Evolutionary conservation across 495 filamentous ascomycete species (phyloP), one percentile per base, ranked within the genome.

Genomic region (Lophium mytilinum): DNA sequence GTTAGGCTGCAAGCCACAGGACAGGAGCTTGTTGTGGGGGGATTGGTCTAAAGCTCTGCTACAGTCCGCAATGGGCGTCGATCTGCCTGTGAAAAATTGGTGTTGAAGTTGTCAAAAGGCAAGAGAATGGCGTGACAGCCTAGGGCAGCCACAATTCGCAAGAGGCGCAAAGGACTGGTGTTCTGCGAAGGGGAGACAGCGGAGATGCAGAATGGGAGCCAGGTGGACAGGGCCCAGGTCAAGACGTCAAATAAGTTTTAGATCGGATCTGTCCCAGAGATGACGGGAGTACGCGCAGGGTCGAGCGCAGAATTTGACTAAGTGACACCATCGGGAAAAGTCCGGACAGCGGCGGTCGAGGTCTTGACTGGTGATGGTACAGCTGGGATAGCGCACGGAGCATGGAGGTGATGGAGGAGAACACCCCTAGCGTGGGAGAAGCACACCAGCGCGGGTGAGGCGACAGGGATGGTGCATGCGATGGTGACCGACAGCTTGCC

Each of bases 381-480:
- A 6, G 24, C 24, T 30, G 24, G 24, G 24, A 30, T 30, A 30
- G 24, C 24, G 24, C 24, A 30, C 24, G 24, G 24, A 30, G 24
- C 24, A 42, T 42, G 3, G 17, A 18, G 17, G 39, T 18, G 14
- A 9, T 42, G 39, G 39, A 18, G 21, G 43, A 11, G n/a, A n/a
- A 21, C 43, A 11, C n/a, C 43, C 43, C 43, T 5, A 34, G 30
- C 34, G 48, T n/a, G 24, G 49, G 49, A 30, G 7, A 21, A 9
- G 56, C 55, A 55, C 34, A 55, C 55, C 50, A 55, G 30, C 37
- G 42, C 47, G 55, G 60, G 24, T 52, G 55, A 40, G 51, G 60
- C 55, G 56, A 64, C 61, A 63, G 56, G 61, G 61, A 56, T 63
- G 9, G 6, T 47, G 14, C 10, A 47, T 47, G 43, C 10, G 43